Conservation (phyloP, 2,329 filamentous ascomycete genomes). For the Penicillium janthinellum region DNA sequence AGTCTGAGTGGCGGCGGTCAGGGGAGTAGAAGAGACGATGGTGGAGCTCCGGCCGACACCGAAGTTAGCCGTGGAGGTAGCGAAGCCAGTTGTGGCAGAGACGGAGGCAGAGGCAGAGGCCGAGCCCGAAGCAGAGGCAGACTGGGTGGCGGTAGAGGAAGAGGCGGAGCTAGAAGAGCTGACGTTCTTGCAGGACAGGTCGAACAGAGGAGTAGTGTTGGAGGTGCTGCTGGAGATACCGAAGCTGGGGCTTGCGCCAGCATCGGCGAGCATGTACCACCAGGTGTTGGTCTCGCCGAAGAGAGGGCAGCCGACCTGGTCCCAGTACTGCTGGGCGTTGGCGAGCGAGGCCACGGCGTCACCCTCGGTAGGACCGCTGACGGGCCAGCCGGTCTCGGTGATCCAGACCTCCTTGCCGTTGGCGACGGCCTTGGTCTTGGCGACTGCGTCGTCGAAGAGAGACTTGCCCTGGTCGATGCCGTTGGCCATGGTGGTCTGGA, state of each 20-base stretch:
- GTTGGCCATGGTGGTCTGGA: constrained; percentile 70
- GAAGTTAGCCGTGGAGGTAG: constrained; percentile 7
- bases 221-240: constrained; percentile 39
- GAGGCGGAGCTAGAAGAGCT: constrained; percentile 27
- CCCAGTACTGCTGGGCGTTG: constrained; percentile 81
- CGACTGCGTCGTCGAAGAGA: constrained; percentile 70
- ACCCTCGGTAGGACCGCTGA: constrained; percentile 65
- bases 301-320: constrained; percentile 70
- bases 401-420: constrained; percentile 76
- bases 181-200: constrained; percentile 37
- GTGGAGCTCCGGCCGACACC: not conserved
- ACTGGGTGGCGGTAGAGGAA: constrained; percentile 16
- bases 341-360: constrained; percentile 62
- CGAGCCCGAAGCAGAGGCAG: constrained; percentile 4
- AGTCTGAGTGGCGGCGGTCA: constrained; percentile 3
- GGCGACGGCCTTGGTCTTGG: constrained; percentile 60
- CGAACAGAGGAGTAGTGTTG: constrained; percentile 42
- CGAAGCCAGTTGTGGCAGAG: constrained; percentile 11
- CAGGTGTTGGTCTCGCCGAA: constrained; percentile 45
- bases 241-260: constrained; percentile 41
- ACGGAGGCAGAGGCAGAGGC: constrained; percentile 6
- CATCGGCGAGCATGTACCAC: constrained; percentile 48
- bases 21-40: constrained; percentile 7
- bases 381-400: constrained; percentile 87
- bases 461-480: constrained; percentile 63